Percentiles rank a stretch among this genome's conserved stretches.
Conservation (phyloP, 352 stramenopile genomes). For the Phytophthora podocarpi region DNA sequence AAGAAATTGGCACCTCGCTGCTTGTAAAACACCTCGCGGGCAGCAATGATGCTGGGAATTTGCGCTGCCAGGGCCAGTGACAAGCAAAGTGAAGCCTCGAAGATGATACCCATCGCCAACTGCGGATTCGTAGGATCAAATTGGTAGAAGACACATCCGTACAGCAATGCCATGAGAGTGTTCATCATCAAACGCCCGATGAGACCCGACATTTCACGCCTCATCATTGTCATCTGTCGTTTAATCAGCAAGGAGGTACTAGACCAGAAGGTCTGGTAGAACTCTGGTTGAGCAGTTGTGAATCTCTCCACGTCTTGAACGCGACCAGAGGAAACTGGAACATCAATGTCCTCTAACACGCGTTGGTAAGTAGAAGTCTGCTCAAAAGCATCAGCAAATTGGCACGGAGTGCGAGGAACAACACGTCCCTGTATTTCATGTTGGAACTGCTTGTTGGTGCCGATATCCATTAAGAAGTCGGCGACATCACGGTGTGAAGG, state of each 20-base stretch:
- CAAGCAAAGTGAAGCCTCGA: slow-evolving; percentile 16
- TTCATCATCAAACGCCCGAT: slow-evolving; percentile 21
- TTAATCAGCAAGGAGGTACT: slow-evolving; percentile 18
- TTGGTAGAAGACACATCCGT: slow-evolving; percentile 28
- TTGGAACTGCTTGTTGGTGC: slow-evolving; percentile 41
- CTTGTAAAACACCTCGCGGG: slow-evolving; percentile 27
- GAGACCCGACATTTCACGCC: slow-evolving; percentile 12
- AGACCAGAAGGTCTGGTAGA: slow-evolving; percentile 23
- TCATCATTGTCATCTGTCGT: slow-evolving; percentile 18
- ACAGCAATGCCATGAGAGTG: slow-evolving; percentile 16
- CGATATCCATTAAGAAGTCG: slow-evolving; percentile 59
- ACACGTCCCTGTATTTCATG: slow-evolving; percentile 22
- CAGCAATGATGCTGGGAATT: slow-evolving; percentile 16
- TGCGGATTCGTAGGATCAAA: slow-evolving; percentile 15
- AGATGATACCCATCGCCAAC: slow-evolving; percentile 23
- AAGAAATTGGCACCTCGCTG: slow-evolving; percentile 24
- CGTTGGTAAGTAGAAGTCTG: neutral
- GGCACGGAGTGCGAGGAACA: slow-evolving; percentile 5
- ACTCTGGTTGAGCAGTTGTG: slow-evolving; percentile 1
- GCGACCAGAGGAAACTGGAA: neutral
- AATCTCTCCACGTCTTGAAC: neutral
- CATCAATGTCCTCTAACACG: neutral
- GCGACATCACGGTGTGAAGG: slow-evolving; percentile 46
- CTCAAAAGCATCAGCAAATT: slow-evolving; percentile 17
- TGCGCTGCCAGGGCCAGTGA: slow-evolving; percentile 16